Base-by-base conservation (phyloP, 2,329 filamentous ascomycete genomes). In the Colletotrichum karsti region DNA sequence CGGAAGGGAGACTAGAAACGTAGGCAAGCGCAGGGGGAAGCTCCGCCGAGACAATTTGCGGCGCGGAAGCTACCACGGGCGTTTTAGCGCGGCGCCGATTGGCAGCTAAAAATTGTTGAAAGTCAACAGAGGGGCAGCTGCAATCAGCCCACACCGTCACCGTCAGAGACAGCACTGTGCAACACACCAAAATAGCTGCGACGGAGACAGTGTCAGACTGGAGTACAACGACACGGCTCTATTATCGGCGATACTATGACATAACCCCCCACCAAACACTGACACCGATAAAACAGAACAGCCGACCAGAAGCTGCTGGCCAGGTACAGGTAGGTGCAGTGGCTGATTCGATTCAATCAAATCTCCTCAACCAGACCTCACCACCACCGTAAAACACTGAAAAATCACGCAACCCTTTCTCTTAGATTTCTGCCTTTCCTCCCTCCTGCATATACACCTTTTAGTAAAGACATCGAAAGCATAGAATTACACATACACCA, bases 341-440 rank as follows among this genome's bases (percentile, higher is more conserved):
- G 65, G 53, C 60, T 67, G 64, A 54, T 41, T 64, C 65, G 60
- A 59, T 59, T 68, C 65, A 67, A 58, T 68, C 54, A 59, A 67
- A 54, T 60, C 69, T 69, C 61, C 67, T 58, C 57, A 61, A 64
- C 66, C 71, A 72, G 70, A 72, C 69, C 72, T 75, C 72, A 71
- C 74, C 67, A 73, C 67, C 71, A 74, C 71, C 57, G 61, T 61
- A 65, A 65, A 67, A 59, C 22, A 42, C 15, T 28, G 57, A 69
- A 76, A 78, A 78, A 78, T 77, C 73, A 77, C 76, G 76, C 76
- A 78, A 59, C 64, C 33, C 28, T 18, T n/a, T 50, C 22, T 15
- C 53, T 69, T 55, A 55, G 44, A 56, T 44, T 48, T 55, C 50
- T 55, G 28, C 54, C 59, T 63, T 42, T 42, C 22, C 37, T 30